Evolutionary conservation across 2,329 filamentous ascomycete species (phyloP).

Genomic region (Aspergillus sp.): DNA sequence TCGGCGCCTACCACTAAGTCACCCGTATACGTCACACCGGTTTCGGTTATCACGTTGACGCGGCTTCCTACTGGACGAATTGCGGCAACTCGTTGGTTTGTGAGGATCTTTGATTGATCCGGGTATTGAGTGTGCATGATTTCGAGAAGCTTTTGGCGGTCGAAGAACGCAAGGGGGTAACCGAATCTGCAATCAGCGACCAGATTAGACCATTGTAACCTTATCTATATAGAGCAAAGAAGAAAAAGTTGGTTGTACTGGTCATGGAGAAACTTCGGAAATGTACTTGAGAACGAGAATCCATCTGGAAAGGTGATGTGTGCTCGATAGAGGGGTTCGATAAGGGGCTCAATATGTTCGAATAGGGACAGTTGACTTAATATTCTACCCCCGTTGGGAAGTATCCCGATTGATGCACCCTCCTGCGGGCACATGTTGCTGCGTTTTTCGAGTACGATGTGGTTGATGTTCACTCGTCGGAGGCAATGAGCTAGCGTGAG

Average conservation of each 20-base stretch:
- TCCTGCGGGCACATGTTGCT: conserved; percentile 39
- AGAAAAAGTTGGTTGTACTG: background rate
- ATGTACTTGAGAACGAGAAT: background rate
- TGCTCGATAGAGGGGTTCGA: conserved; percentile 16
- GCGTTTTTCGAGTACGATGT: conserved; percentile 51
- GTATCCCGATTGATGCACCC: conserved; percentile 53
- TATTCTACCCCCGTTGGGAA: conserved; percentile 49
- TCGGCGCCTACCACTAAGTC: conserved; percentile 12
- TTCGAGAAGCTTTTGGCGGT: conserved; percentile 14
- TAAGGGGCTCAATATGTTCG: conserved; percentile 30
- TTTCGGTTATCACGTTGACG: background rate
- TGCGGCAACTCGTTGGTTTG: background rate
- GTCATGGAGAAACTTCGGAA: background rate
- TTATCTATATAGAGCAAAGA: too few species aligned
- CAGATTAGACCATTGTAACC: too few species aligned
- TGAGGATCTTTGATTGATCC: background rate
- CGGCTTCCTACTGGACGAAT: background rate
- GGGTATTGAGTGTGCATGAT: conserved; percentile 9
- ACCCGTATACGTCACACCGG: background rate
- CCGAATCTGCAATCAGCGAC: conserved; percentile 1
- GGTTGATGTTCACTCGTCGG: conserved; percentile 49
- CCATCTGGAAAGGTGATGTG: conserved; percentile 9
- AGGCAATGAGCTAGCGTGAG: conserved; percentile 51
- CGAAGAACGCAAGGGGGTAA: conserved; percentile 14
- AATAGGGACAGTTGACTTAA: conserved; percentile 54